Percentiles rank a stretch among this genome's conserved stretches.
Evolutionary conservation across 352 stramenopile genomes (phyloP).

Genomic region (Blastocystis sp.): DNA sequence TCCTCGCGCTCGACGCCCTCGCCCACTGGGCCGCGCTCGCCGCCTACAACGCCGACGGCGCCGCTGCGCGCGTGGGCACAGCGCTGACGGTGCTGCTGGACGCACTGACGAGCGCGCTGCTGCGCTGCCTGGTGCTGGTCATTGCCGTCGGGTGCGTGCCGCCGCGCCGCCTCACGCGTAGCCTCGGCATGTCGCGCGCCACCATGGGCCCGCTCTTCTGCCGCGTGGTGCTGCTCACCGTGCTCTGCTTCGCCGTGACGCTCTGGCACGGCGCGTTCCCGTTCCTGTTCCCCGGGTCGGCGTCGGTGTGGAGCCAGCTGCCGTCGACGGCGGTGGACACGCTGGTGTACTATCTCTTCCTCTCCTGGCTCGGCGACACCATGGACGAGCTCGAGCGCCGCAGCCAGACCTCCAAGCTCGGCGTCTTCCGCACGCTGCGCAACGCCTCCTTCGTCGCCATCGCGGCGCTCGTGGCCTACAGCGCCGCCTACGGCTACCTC

Average conservation of each 20-base stretch:
- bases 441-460: neutral
- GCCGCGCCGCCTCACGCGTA: neutral
- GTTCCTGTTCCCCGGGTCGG: neutral
- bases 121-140: neutral
- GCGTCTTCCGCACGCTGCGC: slow-evolving; percentile 15
- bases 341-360: neutral
- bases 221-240: neutral
- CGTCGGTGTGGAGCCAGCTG: neutral
- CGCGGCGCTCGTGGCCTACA: neutral
- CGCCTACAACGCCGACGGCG: slow-evolving; percentile 1
- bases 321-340: neutral
- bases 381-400: slow-evolving; percentile 16
- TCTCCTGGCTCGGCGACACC: slow-evolving; percentile 5
- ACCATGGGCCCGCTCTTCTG: neutral
- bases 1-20: neutral
- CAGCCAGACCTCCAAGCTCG: slow-evolving; percentile 46
- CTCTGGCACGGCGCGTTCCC: neutral
- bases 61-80: neutral
- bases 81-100: neutral
- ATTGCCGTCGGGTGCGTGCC: slow-evolving; percentile 9
- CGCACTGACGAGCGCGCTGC: neutral
- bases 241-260: slow-evolving; percentile 12
- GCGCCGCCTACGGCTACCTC: neutral
- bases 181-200: slow-evolving; percentile 17
- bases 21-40: neutral